Conservation (phyloP, 176 grass and related monocot genomes). For the Ensete glaucum region DNA sequence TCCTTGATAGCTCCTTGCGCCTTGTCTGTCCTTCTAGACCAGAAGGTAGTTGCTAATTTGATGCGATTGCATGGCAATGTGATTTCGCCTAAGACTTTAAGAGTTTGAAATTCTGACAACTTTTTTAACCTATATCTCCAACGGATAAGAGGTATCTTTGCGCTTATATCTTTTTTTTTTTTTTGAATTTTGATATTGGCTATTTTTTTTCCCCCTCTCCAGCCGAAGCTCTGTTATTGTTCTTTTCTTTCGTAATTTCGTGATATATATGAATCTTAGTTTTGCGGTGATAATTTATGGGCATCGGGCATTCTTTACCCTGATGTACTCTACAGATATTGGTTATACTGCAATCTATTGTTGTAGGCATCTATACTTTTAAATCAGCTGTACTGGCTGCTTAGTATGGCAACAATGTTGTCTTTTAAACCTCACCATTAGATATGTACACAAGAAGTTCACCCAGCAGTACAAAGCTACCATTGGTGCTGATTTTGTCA, state of each 20-base stretch:
- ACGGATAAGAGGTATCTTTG: not conserved
- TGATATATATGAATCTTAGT: not conserved
- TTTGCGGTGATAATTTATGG: not conserved
- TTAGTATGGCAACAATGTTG: not conserved
- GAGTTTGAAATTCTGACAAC: not conserved
- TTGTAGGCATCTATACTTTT: not conserved
- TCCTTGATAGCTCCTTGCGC: conserved; percentile 28
- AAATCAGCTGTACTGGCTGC: not conserved
- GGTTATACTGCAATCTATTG: not conserved
- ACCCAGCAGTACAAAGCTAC: conserved; percentile 97
- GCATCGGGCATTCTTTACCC: not conserved
- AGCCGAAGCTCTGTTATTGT: too few relatives aligned
- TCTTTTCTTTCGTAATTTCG: not conserved
- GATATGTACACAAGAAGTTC: conserved; percentile 95
- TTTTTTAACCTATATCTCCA: not conserved
- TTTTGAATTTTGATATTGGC: not conserved
- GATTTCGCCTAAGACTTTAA: too few relatives aligned
- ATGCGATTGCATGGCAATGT: not conserved
- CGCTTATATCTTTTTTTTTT: not conserved
- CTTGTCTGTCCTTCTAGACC: not conserved
- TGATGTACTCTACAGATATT: not conserved
- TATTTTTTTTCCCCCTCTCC: too few relatives aligned
- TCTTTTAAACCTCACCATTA: conserved; percentile 33
- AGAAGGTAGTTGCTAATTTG: not conserved
- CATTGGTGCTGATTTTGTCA: conserved; percentile 94